Evolutionary conservation across 148 eudicot genomes (phyloP).

Genomic region (Diospyros lotus): DNA sequence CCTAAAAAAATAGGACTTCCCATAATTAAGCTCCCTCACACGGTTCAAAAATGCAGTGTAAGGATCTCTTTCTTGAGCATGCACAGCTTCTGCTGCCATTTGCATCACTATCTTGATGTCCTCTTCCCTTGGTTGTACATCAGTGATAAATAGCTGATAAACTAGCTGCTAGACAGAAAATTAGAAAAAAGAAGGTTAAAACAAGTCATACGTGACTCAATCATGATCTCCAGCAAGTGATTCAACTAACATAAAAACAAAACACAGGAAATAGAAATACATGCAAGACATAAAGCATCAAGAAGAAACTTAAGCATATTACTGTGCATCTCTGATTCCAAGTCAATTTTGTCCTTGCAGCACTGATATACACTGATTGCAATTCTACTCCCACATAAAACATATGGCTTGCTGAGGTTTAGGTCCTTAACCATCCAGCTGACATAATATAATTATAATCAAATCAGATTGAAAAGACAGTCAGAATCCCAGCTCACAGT

Average conservation of each 20-base stretch:
- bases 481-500: neutral
- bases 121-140: slow-evolving; percentile 72
- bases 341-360: neutral
- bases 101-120: slow-evolving; percentile 87
- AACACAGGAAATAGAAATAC: neutral
- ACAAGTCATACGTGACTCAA: neutral
- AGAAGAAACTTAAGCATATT: neutral
- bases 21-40: slow-evolving; percentile 89
- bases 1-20: slow-evolving; percentile 76
- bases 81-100: slow-evolving; percentile 89
- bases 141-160: slow-evolving; percentile 75
- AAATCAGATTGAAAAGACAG: neutral
- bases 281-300: neutral
- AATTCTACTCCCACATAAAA: neutral
- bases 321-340: no score
- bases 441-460: neutral
- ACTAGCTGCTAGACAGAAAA: slow-evolving; percentile 53
- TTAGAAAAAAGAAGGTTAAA: neutral
- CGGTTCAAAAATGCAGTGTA: slow-evolving; percentile 79
- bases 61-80: slow-evolving; percentile 96
- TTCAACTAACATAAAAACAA: neutral
- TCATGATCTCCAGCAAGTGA: slow-evolving; percentile 1
- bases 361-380: neutral
- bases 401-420: neutral
- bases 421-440: neutral